A percentile compares a stretch with the other conserved stretches of the same genome.
These are phyloP conservation scores for Podospora didyma DNA, from an alignment of 495 filamentous ascomycete genomes.

Conservation along the genomic window DNA sequence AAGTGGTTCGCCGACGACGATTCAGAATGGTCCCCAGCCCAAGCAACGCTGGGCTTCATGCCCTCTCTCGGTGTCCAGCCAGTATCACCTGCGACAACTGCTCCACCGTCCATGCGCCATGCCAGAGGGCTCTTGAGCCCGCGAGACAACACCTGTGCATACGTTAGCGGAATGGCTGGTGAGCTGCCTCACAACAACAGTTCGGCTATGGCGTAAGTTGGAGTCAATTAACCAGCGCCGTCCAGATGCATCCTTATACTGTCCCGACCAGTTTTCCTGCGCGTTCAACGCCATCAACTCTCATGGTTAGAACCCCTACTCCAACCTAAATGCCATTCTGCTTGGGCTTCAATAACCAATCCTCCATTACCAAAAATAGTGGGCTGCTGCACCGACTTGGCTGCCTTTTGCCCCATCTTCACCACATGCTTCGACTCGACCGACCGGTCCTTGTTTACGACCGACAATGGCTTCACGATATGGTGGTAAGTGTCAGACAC, in stretches of 20 bases:
- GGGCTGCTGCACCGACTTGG: conserved; percentile 25
- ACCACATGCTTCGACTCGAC: conserved; percentile 22
- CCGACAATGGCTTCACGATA: conserved; percentile 20
- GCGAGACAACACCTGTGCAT: conserved; percentile 24
- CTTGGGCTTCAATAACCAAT: no score
- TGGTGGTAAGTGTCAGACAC: conserved; percentile 18
- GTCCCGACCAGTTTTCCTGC: conserved; percentile 15
- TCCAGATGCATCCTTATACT: conserved; percentile 16
- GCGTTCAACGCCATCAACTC: conserved; percentile 18
- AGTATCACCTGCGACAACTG: conserved; percentile 10
- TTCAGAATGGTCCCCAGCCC: conserved; percentile 13
- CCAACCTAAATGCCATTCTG: no score
- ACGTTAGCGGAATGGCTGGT: conserved; percentile 17
- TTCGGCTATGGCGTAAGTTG: neutral
- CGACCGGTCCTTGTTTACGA: conserved; percentile 10
- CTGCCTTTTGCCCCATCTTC: conserved; percentile 13
- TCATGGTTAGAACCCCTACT: no score
- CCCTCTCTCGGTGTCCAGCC: conserved; percentile 11
- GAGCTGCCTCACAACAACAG: neutral
- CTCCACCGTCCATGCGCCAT: neutral
- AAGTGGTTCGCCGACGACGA: conserved; percentile 17
- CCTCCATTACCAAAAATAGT: no score
- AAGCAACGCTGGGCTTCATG: conserved; percentile 21
- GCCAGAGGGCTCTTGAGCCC: neutral
- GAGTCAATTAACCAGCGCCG: neutral